These are phyloP conservation scores for Elsinoe batatas DNA, from an alignment of 2,329 filamentous ascomycete species.

Conservation along the genomic window DNA sequence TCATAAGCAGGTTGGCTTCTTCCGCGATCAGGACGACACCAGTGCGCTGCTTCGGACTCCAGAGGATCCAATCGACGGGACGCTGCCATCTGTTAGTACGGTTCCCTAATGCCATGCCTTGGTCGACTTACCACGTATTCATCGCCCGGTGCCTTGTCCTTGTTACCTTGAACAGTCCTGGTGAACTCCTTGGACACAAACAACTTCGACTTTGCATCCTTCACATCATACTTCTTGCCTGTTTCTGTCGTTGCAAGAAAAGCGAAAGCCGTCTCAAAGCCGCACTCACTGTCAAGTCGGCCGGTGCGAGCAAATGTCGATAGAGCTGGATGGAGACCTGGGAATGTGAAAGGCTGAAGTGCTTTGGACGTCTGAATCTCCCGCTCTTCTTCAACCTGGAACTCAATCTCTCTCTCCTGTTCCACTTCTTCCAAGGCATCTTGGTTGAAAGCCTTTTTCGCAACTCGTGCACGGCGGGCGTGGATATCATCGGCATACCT, in stretches of 20 bases:
- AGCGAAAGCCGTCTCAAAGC: conserved; percentile 17
- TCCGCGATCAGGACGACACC: conserved; percentile 53
- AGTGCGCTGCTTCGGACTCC: conserved; percentile 36
- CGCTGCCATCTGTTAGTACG: conserved; percentile 22
- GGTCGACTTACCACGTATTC: conserved; percentile 31
- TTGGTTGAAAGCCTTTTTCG: conserved; percentile 19
- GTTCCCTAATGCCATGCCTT: not conserved
- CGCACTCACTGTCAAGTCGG: not conserved
- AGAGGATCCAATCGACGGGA: conserved; percentile 53
- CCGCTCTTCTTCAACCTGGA: conserved; percentile 48
- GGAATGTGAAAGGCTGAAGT: conserved; percentile 34
- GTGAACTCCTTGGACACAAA: conserved; percentile 41
- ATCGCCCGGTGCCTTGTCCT: conserved; percentile 29
- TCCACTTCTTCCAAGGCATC: conserved; percentile 50
- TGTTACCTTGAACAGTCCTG: conserved; percentile 32
- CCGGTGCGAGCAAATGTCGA: not conserved
- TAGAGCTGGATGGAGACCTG: conserved; percentile 35
- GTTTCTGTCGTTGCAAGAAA: conserved; percentile 38
- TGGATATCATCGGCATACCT: not conserved
- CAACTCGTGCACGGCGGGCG: not conserved
- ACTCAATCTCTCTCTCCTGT: conserved; percentile 49
- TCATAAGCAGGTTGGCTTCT: conserved; percentile 50
- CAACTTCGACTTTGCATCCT: conserved; percentile 27
- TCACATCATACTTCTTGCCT: conserved; percentile 34
- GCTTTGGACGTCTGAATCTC: conserved; percentile 41